phyloP scores from a whole-genome alignment of 257 asterid genomes.

The Buddleja alternifolia region DNA sequence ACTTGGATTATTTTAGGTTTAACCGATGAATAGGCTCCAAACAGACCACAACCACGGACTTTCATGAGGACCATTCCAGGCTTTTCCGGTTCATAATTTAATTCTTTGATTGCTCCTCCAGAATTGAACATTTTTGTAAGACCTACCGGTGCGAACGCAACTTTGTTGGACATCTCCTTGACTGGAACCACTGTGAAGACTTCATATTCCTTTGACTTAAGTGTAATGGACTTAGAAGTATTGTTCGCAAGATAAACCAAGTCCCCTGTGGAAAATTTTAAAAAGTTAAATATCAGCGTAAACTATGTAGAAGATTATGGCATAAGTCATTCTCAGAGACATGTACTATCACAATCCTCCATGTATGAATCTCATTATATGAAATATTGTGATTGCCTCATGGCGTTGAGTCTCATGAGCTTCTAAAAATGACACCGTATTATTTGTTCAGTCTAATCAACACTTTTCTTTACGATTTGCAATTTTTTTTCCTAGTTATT shows the following conservation, averaged over 20 bases:
- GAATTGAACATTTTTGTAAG: conserved; percentile 84
- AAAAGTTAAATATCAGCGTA: background rate
- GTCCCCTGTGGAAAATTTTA: conserved; percentile 51
- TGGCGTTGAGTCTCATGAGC: too few relatives aligned
- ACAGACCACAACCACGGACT: conserved; percentile 67
- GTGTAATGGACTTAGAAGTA: conserved; percentile 65
- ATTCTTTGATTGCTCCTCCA: conserved; percentile 77
- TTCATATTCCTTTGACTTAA: conserved; percentile 71
- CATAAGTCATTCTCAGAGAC: too few relatives aligned
- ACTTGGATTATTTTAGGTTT: conserved; percentile 60
- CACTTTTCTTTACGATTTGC: too few relatives aligned
- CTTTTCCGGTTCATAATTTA: conserved; percentile 46
- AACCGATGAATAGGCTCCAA: conserved; percentile 78
- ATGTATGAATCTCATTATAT: too few relatives aligned
- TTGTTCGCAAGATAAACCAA: conserved; percentile 61
- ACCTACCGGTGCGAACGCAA: conserved; percentile 74
- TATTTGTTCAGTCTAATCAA: too few relatives aligned
- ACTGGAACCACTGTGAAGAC: conserved; percentile 77
- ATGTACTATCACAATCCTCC: too few relatives aligned
- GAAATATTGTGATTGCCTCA: too few relatives aligned
- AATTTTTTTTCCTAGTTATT: too few relatives aligned
- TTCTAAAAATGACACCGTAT: too few relatives aligned
- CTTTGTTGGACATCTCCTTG: conserved; percentile 45
- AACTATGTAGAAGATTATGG: background rate
- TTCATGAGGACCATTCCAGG: conserved; percentile 45